Evolutionary conservation across 139 green algal genomes (phyloP).

Genomic region (Bryopsis sp.): DNA sequence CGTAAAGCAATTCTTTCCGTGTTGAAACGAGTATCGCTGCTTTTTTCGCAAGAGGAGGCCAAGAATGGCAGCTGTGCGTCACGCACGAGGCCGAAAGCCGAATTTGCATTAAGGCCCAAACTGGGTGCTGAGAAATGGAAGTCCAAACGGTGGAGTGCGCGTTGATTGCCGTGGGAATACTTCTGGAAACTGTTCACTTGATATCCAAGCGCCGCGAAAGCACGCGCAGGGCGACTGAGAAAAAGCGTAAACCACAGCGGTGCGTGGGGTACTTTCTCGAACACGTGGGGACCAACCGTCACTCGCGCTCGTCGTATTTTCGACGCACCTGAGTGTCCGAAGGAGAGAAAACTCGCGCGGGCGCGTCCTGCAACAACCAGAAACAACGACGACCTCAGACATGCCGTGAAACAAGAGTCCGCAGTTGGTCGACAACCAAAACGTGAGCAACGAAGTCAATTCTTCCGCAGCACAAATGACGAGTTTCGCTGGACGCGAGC

Average conservation of each 20-base stretch:
- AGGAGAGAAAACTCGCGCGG: constrained; percentile 9
- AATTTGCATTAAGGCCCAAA: no score
- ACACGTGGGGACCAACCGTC: not conserved
- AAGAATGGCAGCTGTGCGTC: not conserved
- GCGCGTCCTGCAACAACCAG: not conserved
- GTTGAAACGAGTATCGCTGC: not conserved
- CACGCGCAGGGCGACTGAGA: not conserved
- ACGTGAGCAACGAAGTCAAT: not conserved
- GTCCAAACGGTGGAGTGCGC: not conserved
- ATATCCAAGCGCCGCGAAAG: not conserved
- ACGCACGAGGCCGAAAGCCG: not conserved
- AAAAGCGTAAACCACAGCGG: not conserved
- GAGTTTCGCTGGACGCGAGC: not conserved
- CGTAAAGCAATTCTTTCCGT: not conserved
- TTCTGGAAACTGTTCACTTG: not conserved
- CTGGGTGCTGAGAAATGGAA: not conserved
- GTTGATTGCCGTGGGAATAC: not conserved
- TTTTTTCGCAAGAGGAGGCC: not conserved
- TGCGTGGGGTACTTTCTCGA: not conserved
- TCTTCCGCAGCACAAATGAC: not conserved
- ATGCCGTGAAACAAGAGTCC: not conserved
- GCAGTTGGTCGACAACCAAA: not conserved
- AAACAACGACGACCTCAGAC: not conserved
- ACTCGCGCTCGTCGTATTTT: not conserved
- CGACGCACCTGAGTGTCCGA: not conserved